Base-by-base conservation (phyloP, 192 early-diverging fungal species). In the Backusella psychrophila region DNA sequence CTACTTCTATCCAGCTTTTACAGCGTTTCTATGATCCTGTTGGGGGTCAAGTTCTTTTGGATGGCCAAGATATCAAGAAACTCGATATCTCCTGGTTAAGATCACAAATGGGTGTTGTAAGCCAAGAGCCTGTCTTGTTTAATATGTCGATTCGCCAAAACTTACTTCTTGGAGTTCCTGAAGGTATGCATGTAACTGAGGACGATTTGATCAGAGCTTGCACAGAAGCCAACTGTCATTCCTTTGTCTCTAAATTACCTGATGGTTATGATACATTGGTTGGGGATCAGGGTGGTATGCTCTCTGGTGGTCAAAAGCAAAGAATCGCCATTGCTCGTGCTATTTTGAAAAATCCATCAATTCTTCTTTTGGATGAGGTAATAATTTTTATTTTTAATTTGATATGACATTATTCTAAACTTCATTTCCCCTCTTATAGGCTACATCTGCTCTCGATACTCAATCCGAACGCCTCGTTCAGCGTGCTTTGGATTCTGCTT, bases 271-370 rank as follows among this genome's bases (percentile, higher is more conserved):
- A 94, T 69, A 96, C 95, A 6, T 76, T 81, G 23, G 94, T 96
- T 26, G 96, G 96, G 71, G 94, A 96, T 75, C 79, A 86, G 42
- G 91, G 90, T 29, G 87, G 92, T 68, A 79, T 86, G 71, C 76
- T 97, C 15, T 93, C 91, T 44, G 96, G 95, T 46, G 95, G 95
- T 26, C 96, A 97, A 79, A 97, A 97, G 82, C 96, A 97, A 89
- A 91, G 97, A 71, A 94, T 97, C 76, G 95, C 95, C 65, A 97
- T 98, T 86, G 96, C 96, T 29, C 88, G 96, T 29, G 94, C 95
- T 12, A 85, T 98, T 72, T 87, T 96, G 67, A 93, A 93, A 79
- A 90, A 96, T 82, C 95, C 96, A 8, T 78, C 78, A 26, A 94
- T 98, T 19, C 84, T 98, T 52, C 79, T 95, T 11, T 83, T 95